phyloP scores from a whole-genome alignment of 140 eudicot genomes.

The Bidens hawaiensis region DNA sequence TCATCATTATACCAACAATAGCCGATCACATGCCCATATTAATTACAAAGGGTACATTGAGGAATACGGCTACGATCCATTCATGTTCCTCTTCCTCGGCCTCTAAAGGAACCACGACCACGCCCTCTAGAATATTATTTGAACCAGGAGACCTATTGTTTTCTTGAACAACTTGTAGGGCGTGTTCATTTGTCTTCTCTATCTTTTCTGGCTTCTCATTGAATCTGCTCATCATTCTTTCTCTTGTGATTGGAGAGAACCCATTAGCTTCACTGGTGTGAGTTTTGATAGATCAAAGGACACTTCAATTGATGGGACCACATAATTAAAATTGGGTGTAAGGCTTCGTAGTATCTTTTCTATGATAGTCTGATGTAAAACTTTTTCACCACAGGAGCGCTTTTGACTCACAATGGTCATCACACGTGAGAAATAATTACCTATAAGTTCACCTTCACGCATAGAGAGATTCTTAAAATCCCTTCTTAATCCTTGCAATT shows the following conservation, averaged over 20 bases:
- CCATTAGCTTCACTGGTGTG: not conserved
- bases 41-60: too few relatives aligned
- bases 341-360: not conserved
- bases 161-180: not conserved
- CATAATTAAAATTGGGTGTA: not conserved
- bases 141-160: not conserved
- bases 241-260: not conserved
- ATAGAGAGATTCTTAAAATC: not conserved
- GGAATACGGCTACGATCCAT: not conserved
- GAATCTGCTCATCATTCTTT: not conserved
- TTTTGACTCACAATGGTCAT: not conserved
- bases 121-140: not conserved
- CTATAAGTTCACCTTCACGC: not conserved
- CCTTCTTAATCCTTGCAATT: not conserved
- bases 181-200: not conserved
- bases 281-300: not conserved
- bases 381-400: not conserved
- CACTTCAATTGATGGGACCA: not conserved
- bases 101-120: not conserved
- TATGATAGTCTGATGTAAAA: not conserved
- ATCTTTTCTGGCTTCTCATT: not conserved
- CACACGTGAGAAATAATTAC: not conserved
- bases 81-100: not conserved
- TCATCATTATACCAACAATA: not conserved
- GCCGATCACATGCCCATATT: too few relatives aligned